phyloP scores from a whole-genome alignment of 495 filamentous ascomycete species.

The Talaromyces adpressus region DNA sequence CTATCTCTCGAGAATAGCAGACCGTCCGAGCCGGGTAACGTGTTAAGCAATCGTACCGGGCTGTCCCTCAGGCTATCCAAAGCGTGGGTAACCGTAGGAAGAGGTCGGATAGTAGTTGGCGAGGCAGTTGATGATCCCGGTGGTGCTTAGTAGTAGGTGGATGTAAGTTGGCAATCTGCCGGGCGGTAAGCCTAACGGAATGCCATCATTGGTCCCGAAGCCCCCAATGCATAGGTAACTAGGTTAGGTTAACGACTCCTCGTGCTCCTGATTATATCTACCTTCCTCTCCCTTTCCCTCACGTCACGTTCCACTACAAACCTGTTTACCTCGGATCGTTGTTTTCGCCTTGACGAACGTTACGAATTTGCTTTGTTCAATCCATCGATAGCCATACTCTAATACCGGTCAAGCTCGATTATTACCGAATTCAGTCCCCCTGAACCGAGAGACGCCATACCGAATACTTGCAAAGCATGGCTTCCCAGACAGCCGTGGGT shows the following conservation, averaged over 20 bases:
- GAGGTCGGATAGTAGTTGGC: not conserved
- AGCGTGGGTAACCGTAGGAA: not conserved
- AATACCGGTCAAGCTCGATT: not conserved
- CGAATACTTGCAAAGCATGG: constrained; percentile 30
- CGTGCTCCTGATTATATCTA: not conserved
- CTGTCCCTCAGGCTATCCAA: not conserved
- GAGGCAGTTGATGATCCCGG: constrained; percentile 20
- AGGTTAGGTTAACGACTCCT: not conserved
- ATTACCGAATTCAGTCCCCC: not conserved
- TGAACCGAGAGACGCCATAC: constrained; percentile 15
- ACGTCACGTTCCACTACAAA: not conserved
- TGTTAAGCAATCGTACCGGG: not conserved
- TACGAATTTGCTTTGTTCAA: constrained; percentile 7
- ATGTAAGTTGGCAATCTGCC: constrained; percentile 3
- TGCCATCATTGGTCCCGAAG: not conserved
- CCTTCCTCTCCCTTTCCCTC: not conserved
- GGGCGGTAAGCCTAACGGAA: not conserved
- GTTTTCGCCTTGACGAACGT: constrained; percentile 3
- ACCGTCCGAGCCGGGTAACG: not conserved
- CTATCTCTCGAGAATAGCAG: not conserved
- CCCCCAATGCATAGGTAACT: not conserved
- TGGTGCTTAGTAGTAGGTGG: not conserved
- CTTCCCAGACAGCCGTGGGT: constrained; percentile 56
- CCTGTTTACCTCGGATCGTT: not conserved
- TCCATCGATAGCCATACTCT: not conserved